Conservation (phyloP, 176 grass and related monocot species). For the bread wheat (Triticum aestivum) region DNA sequence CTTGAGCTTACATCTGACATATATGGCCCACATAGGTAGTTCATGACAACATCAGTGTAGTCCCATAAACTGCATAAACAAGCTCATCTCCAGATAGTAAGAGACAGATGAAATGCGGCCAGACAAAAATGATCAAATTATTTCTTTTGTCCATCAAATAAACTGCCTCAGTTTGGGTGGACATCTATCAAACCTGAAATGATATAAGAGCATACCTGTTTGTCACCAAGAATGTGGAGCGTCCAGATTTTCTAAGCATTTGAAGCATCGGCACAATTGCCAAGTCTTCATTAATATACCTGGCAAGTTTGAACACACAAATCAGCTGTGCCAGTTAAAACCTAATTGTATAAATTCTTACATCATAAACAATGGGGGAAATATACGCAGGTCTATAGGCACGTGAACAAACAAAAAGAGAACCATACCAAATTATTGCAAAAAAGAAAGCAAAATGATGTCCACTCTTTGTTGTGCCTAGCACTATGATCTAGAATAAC, state of each 20-base stretch:
- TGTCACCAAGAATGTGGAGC: constrained; percentile 89
- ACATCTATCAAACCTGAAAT: neutral
- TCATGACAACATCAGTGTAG: constrained; percentile 97
- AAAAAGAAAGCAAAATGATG: neutral
- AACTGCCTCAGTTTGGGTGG: too few species aligned
- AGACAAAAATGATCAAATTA: constrained; percentile 11
- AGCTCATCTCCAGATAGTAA: constrained; percentile 28
- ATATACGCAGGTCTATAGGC: constrained; percentile 14
- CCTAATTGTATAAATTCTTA: neutral
- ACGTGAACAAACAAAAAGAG: constrained; percentile 6
- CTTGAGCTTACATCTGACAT: constrained; percentile 44
- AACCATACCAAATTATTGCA: neutral
- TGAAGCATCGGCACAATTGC: constrained; percentile 93
- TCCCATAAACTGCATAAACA: constrained; percentile 83
- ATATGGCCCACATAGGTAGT: constrained; percentile 78
- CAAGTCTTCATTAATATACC: constrained; percentile 93
- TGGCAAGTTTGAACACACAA: constrained; percentile 37
- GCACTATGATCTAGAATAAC: neutral
- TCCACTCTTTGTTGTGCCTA: neutral
- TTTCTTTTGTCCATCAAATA: neutral
- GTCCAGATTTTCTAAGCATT: constrained; percentile 88
- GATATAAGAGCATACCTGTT: constrained; percentile 63
- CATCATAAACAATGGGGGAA: neutral
- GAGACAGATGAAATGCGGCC: constrained; percentile 8
- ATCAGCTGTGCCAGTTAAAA: constrained; percentile 17